Evolutionary conservation across 177 flowering plant genomes (phyloP), one percentile per base, ranked within the genome.

Genomic region (Vitis hybrid): DNA sequence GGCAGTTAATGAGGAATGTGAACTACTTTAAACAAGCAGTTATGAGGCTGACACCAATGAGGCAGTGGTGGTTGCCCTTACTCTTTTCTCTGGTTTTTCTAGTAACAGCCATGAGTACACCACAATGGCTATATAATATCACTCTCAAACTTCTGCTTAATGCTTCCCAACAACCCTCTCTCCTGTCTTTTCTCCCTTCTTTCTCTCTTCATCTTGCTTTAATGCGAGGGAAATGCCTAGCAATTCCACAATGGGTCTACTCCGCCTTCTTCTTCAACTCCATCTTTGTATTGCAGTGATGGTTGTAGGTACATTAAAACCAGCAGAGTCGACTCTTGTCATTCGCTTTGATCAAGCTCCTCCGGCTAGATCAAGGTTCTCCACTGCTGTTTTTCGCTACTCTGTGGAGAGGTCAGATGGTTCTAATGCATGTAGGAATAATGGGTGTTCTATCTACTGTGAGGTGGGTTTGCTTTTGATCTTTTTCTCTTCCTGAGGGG

Each of bases 361-460:
- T 0, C 73, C 76, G 4, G 55, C 71, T 67, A 72, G 73, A 67
- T 74, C 90, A 10, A 80, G 82, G 76, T 67, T 70, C 67, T 62
- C 85, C 19, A 58, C 75, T 3, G 87, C 86, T 10, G 75, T 80
- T 74, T 87, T 87, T 63, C 61, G n/a, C 51, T 87, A 81, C 77
- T 69, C 82, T 1, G 14, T 82, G 51, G 13, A 50, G 60, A 77
- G 72, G 39, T 56, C 63, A 21, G 70, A 80, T 76, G 85, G 84
- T 15, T 75, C 73, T 39, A 75, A 72, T 71, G 79, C 81, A 56
- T 83, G 88, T 67, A 67, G 57, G 21, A 74, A 71, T 45, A 62
- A 75, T 70, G 67, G 52, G 29, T 85, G 90, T 72, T 81, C 77
- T 33, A 13, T 85, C 51, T 52, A 68, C 66, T 85, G 86, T 70